A percentile compares a stretch with the other conserved stretches of the same genome.
phyloP scores from a whole-genome alignment of 805 yeast genomes.

The Hanseniaspora clermontiae region DNA sequence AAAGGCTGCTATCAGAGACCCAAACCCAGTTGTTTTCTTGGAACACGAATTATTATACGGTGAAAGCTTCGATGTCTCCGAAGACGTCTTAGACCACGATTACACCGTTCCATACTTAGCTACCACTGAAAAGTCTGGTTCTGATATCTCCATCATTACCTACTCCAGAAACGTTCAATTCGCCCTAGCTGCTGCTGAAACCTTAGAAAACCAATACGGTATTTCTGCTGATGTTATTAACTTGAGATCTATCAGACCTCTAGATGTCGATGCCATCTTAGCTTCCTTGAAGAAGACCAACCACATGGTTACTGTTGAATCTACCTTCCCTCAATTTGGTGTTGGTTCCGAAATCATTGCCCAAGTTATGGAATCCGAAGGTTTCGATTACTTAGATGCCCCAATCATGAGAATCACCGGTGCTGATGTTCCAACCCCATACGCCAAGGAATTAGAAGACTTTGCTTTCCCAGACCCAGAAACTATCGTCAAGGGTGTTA shows the following conservation, averaged over 20 bases:
- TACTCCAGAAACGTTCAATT: constrained; percentile 84
- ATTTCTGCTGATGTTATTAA: constrained; percentile 87
- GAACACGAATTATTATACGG: constrained; percentile 95
- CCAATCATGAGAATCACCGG: constrained; percentile 98
- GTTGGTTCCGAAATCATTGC: constrained; percentile 98
- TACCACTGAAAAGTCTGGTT: constrained; percentile 85
- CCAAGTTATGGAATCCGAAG: constrained; percentile 95
- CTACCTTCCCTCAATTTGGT: constrained; percentile 97
- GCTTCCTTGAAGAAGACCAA: constrained; percentile 90
- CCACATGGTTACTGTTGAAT: constrained; percentile 90
- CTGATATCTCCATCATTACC: constrained; percentile 77
- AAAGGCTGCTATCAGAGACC: constrained; percentile 96
- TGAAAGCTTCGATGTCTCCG: constrained; percentile 77
- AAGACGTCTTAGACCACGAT: constrained; percentile 79
- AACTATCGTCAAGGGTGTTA: constrained; percentile 74
- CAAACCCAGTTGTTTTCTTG: constrained; percentile 90
- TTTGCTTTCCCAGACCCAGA: constrained; percentile 97
- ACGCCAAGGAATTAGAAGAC: constrained; percentile 89
- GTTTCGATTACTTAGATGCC: constrained; percentile 94
- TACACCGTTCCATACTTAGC: constrained; percentile 87
- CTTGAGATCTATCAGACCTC: constrained; percentile 92
- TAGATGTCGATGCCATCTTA: constrained; percentile 77
- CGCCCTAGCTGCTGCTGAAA: constrained; percentile 82
- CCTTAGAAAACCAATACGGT: constrained; percentile 69
- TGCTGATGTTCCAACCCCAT: constrained; percentile 99